Evolutionary conservation across 768 basidiomycete species (phyloP).

Genomic region (Sarcodon sp.): DNA sequence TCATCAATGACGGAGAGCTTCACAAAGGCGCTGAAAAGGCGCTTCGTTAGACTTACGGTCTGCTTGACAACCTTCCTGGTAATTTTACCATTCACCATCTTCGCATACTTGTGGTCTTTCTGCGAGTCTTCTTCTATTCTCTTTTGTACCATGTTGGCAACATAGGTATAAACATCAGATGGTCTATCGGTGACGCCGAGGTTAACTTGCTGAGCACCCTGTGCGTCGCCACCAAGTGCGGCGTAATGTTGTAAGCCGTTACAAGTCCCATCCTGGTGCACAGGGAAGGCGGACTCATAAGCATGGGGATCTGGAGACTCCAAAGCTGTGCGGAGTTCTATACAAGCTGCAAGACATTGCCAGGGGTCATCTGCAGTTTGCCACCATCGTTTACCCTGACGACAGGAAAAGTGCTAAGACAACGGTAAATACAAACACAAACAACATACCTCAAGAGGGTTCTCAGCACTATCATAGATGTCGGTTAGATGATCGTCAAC

Average conservation of each 20-base stretch:
- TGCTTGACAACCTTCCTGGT: slow-evolving; percentile 95
- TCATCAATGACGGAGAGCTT: not conserved
- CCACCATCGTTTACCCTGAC: slow-evolving; percentile 83
- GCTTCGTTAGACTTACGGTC: slow-evolving; percentile 40
- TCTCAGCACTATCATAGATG: slow-evolving; percentile 70
- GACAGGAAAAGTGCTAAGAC: slow-evolving; percentile 1
- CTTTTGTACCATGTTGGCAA: slow-evolving; percentile 76
- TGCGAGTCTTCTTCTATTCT: slow-evolving; percentile 43
- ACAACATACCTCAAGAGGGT: slow-evolving; percentile 56
- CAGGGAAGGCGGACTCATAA: slow-evolving; percentile 62
- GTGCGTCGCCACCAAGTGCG: slow-evolving; percentile 84
- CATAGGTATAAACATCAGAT: slow-evolving; percentile 90
- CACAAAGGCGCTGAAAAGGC: not conserved
- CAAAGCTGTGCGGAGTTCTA: slow-evolving; percentile 76
- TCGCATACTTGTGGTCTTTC: slow-evolving; percentile 34
- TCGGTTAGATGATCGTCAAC: slow-evolving; percentile 61
- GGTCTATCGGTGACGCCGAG: slow-evolving; percentile 74
- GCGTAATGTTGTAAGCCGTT: slow-evolving; percentile 99
- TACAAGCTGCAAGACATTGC: slow-evolving; percentile 92
- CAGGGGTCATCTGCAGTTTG: slow-evolving; percentile 86
- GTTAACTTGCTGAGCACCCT: slow-evolving; percentile 89
- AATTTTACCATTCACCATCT: slow-evolving; percentile 61
- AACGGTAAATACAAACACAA: not conserved
- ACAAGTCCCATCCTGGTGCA: slow-evolving; percentile 98
- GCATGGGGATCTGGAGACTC: slow-evolving; percentile 48